Evolutionary conservation across 2,329 filamentous ascomycete species (phyloP).

Genomic region (Emergomyces pasteurianus): DNA sequence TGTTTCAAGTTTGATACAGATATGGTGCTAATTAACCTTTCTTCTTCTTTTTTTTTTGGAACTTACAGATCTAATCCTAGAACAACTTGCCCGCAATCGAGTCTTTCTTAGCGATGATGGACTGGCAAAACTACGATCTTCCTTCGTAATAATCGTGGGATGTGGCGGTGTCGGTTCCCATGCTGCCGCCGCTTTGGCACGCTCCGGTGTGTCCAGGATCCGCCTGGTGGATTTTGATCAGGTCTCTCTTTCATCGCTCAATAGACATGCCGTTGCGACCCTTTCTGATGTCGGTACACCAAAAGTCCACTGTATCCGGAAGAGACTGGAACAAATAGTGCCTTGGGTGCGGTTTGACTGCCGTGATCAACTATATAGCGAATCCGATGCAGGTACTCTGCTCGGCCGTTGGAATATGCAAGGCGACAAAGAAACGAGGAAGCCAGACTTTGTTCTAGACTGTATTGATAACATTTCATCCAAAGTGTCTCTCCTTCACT

Average conservation of each 20-base stretch:
- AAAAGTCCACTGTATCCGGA: constrained; percentile 76
- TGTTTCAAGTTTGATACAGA: background rate
- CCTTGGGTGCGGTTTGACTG: constrained; percentile 90
- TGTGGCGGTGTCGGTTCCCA: constrained; percentile 94
- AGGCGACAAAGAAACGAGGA: constrained; percentile 31
- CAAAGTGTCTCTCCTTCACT: constrained; percentile 80
- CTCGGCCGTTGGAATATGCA: constrained; percentile 52
- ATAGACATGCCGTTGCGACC: constrained; percentile 91
- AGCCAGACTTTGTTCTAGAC: constrained; percentile 83
- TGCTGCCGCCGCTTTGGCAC: constrained; percentile 69
- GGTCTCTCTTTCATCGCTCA: constrained; percentile 85
- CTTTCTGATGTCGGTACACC: constrained; percentile 84
- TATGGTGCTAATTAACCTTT: constrained; percentile 5
- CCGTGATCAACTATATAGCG: constrained; percentile 70
- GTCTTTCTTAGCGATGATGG: constrained; percentile 81
- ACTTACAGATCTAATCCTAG: constrained; percentile 66
- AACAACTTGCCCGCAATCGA: constrained; percentile 85
- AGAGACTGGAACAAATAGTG: constrained; percentile 69
- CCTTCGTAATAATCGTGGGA: constrained; percentile 82
- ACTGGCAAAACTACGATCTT: constrained; percentile 61
- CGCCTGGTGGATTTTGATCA: constrained; percentile 95
- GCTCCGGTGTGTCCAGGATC: constrained; percentile 78
- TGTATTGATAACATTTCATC: constrained; percentile 98
- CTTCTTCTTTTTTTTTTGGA: too few species aligned
- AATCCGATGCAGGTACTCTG: constrained; percentile 51